Evolutionary conservation across 2,329 filamentous ascomycete species (phyloP).

Genomic region (Fusarium sp.): DNA sequence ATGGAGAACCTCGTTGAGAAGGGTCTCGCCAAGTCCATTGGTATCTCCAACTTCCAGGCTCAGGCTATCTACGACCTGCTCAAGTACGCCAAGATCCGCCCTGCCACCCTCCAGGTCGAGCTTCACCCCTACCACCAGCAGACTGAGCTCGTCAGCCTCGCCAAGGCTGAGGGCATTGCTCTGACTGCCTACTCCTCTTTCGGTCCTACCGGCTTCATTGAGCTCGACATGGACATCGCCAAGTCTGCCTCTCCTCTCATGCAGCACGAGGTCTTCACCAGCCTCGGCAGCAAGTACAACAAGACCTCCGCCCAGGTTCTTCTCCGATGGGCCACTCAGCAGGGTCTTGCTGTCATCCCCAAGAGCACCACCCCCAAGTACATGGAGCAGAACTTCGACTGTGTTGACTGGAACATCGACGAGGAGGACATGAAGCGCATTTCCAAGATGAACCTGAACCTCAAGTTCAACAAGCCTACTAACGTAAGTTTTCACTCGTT

Average conservation of each 20-base stretch:
- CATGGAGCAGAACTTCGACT: constrained; percentile 75
- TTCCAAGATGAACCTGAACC: constrained; percentile 69
- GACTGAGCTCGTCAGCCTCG: constrained; percentile 75
- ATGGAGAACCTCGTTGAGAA: constrained; percentile 80
- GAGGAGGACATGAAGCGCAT: constrained; percentile 76
- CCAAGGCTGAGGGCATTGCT: constrained; percentile 75
- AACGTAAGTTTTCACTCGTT: constrained; percentile 63
- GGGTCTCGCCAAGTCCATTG: constrained; percentile 78
- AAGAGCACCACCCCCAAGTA: constrained; percentile 70
- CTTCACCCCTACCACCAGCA: constrained; percentile 91
- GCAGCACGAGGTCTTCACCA: constrained; percentile 73
- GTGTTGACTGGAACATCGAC: constrained; percentile 73
- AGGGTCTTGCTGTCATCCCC: constrained; percentile 83
- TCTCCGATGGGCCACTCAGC: constrained; percentile 88
- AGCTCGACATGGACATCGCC: constrained; percentile 73
- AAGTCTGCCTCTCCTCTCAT: constrained; percentile 75
- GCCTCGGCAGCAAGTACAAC: constrained; percentile 74
- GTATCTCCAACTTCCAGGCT: constrained; percentile 85
- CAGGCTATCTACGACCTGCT: constrained; percentile 83
- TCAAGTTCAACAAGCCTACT: constrained; percentile 82
- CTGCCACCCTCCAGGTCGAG: constrained; percentile 86
- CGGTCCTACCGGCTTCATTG: constrained; percentile 81
- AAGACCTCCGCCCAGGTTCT: constrained; percentile 85
- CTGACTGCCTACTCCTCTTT: constrained; percentile 89
- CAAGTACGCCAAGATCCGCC: constrained; percentile 78